Evolutionary conservation across 768 basidiomycete species (phyloP), one percentile per base, ranked within the genome.

Genomic region (Lactarius pseudohatsudake): DNA sequence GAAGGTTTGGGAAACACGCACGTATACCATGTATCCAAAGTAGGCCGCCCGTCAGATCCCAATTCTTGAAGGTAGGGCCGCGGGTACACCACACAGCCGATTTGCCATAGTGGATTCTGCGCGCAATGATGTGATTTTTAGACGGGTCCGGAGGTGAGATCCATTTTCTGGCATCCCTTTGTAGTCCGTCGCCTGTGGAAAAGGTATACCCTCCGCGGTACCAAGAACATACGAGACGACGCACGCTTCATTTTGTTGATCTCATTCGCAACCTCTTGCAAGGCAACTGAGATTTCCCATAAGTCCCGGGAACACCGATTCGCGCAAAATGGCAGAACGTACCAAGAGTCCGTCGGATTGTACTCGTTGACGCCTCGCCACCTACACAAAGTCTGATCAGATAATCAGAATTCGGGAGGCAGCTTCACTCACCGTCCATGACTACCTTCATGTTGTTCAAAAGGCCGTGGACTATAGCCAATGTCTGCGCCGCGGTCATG

Each of bases 11-110:
- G 30, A 54, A 26, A 4, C n/a, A 20, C 64, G 8, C 50, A 65
- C 64, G 59, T 54, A 55, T 65, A 18, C 64, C 64, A 22, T 65
- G 53, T 3, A 65, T 56, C 64, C 64, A 65, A 8, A 65, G 45
- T 11, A 58, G 57, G 1, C 30, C 16, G 22, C 57, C 57, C 11
- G 10, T 40, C 22, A 15, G 13, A 3, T 40, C 34, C 64, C 64
- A 65, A 3, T 55, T 26, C 4, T 47, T n/a, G 40, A 65, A 65
- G 6, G 60, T 40, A 0, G 4, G 10, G 0, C 43, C 41, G 0
- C 32, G 40, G 26, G 60, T 22, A 41, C 56, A 65, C 64, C 64
- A 65, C 5, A 13, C 34, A 0, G 53, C 64, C 6, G 59, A 55
- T 30, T 53, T 41, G 2, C 0, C 6, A 41, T 28, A 47, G 22